phyloP scores from a whole-genome alignment of 352 stramenopile genomes.

The Elongisporangium prolatum region DNA sequence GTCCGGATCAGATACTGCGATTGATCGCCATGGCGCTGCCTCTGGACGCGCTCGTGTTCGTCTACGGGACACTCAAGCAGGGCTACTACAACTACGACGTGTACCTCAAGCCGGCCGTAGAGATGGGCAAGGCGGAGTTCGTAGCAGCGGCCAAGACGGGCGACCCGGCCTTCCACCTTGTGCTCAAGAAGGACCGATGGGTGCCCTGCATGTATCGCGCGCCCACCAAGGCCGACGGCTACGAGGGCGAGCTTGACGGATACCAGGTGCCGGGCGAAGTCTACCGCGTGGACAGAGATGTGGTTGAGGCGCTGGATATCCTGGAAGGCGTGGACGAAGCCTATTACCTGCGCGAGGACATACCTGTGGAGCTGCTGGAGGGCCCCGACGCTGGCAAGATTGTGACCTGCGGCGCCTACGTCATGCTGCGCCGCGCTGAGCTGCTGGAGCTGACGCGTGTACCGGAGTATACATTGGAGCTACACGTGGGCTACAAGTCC shows the following conservation, averaged over 20 bases:
- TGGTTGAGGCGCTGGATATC: slow-evolving; percentile 55
- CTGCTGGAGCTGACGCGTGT: slow-evolving; percentile 46
- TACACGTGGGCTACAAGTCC: slow-evolving; percentile 44
- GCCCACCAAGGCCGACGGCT: slow-evolving; percentile 18
- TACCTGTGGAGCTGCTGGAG: slow-evolving; percentile 48
- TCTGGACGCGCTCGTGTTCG: slow-evolving; percentile 58
- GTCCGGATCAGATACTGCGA: background rate
- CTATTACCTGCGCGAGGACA: slow-evolving; percentile 63
- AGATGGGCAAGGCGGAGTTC: slow-evolving; percentile 45
- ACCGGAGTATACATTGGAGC: slow-evolving; percentile 40
- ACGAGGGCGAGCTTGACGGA: slow-evolving; percentile 19
- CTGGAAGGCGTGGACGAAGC: slow-evolving; percentile 66
- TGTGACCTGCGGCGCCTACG: slow-evolving; percentile 42
- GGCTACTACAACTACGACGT: slow-evolving; percentile 68
- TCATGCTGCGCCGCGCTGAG: slow-evolving; percentile 50
- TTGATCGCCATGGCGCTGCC: background rate
- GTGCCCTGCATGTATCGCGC: slow-evolving; percentile 56
- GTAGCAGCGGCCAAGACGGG: slow-evolving; percentile 37
- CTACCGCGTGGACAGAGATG: slow-evolving; percentile 54
- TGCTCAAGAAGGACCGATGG: slow-evolving; percentile 50
- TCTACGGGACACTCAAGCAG: slow-evolving; percentile 77
- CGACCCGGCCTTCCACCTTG: slow-evolving; percentile 39
- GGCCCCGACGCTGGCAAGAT: slow-evolving; percentile 31
- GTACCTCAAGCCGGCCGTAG: slow-evolving; percentile 47
- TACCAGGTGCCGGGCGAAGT: slow-evolving; percentile 56